Evolutionary conservation across 148 eudicot species (phyloP).

Genomic region (Limonium bicolor): DNA sequence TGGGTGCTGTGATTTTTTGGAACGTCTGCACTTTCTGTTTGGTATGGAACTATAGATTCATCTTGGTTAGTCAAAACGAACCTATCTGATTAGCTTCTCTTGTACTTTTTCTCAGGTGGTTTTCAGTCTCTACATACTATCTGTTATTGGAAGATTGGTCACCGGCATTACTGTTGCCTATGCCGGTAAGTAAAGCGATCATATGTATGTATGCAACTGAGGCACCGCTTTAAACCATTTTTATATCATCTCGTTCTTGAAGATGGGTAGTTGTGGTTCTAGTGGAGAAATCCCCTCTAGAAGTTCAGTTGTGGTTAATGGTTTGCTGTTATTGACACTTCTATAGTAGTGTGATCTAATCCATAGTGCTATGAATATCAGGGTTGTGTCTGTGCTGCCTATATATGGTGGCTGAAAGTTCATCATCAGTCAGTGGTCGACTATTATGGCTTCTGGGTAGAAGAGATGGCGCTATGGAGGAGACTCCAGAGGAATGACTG

Average conservation of each 20-base stretch:
- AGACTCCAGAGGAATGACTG: too few species aligned
- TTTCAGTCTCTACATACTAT: slow-evolving; percentile 49
- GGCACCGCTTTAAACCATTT: neutral
- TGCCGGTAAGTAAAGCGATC: slow-evolving; percentile 30
- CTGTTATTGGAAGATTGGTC: slow-evolving; percentile 69
- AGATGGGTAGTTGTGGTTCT: neutral
- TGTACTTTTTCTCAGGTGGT: slow-evolving; percentile 43
- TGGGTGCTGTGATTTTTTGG: neutral
- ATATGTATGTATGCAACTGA: neutral
- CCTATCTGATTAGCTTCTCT: too few species aligned
- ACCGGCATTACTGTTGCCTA: slow-evolving; percentile 85
- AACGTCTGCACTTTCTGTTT: too few species aligned
- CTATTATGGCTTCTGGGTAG: slow-evolving; percentile 24
- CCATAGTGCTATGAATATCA: too few species aligned
- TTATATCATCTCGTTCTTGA: neutral
- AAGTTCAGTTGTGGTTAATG: neutral
- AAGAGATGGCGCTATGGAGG: too few species aligned
- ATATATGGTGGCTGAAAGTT: slow-evolving; percentile 52
- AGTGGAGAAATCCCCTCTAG: too few species aligned
- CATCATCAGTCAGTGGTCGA: slow-evolving; percentile 28
- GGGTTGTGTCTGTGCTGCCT: slow-evolving; percentile 84
- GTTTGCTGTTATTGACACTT: neutral
- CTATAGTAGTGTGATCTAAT: too few species aligned
- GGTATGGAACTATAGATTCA: too few species aligned
- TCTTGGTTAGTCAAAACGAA: too few species aligned